phyloP scores from a whole-genome alignment of 2,329 filamentous ascomycete species.

The Cladophialophora immunda region DNA sequence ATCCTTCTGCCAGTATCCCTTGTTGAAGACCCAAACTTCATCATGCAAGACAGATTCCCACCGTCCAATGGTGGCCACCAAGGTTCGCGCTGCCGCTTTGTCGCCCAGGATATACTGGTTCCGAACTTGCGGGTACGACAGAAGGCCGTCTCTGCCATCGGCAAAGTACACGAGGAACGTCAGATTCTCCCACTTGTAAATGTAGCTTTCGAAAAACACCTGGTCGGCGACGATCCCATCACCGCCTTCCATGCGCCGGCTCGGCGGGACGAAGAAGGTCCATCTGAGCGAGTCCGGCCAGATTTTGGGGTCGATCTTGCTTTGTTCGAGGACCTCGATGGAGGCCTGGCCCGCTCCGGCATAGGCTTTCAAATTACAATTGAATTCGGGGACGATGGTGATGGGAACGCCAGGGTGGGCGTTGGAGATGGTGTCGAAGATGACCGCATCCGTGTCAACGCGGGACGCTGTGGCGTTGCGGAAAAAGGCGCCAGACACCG shows the following conservation, averaged over 20 bases:
- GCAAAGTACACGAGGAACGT: conserved; percentile 40
- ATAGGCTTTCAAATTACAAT: conserved; percentile 52
- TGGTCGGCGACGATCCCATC: conserved; percentile 32
- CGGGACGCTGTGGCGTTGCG: conserved; percentile 32
- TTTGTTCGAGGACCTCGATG: conserved; percentile 11
- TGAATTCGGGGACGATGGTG: conserved; percentile 47
- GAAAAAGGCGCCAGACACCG: conserved; percentile 33
- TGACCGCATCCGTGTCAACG: conserved; percentile 38
- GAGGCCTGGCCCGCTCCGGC: conserved; percentile 52
- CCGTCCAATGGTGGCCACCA: conserved; percentile 32
- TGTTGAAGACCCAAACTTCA: conserved; percentile 56
- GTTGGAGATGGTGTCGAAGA: conserved; percentile 33
- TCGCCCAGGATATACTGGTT: conserved; percentile 41
- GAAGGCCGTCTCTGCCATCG: conserved; percentile 38
- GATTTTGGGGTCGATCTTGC: conserved; percentile 1
- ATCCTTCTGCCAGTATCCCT: conserved; percentile 51
- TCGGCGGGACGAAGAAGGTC: conserved; percentile 35
- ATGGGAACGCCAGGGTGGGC: conserved; percentile 34
- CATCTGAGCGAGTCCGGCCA: conserved; percentile 36
- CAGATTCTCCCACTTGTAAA: conserved; percentile 34
- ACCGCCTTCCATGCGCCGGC: conserved; percentile 36
- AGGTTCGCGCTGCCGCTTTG: conserved; percentile 26
- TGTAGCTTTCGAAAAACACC: conserved; percentile 36
- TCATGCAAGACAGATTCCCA: conserved; percentile 43
- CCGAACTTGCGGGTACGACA: conserved; percentile 21